Percentiles rank a stretch among this genome's conserved stretches.
Conservation (phyloP, 164 flowering plant species). For the Dillenia suffruticosa region DNA sequence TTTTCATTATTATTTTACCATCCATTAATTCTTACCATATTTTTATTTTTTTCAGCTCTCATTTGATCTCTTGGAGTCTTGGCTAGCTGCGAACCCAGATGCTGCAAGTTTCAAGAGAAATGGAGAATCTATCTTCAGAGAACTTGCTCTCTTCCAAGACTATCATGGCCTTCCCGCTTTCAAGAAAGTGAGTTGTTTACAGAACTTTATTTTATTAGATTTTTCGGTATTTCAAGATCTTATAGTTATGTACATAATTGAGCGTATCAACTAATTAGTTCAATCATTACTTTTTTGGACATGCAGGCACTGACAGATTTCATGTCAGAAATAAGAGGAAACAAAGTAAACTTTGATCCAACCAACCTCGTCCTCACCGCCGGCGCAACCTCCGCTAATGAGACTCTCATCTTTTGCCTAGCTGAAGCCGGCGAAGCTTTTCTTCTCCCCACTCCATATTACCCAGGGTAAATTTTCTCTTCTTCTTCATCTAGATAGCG, state of each 20-base stretch:
- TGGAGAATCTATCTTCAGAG: constrained; percentile 59
- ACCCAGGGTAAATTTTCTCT: constrained; percentile 60
- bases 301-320: constrained; percentile 67
- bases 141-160: constrained; percentile 69
- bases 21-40: too few relatives aligned
- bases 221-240: not conserved
- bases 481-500: too few relatives aligned
- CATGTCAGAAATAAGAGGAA: constrained; percentile 68
- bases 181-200: constrained; percentile 39
- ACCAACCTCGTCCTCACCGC: constrained; percentile 71
- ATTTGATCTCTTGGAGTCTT: constrained; percentile 59
- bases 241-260: not conserved
- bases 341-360: constrained; percentile 63
- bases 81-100: constrained; percentile 60
- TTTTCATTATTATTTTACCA: not conserved
- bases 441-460: constrained; percentile 89
- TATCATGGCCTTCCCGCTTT: constrained; percentile 62
- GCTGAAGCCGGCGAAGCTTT: constrained; percentile 81
- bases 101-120: constrained; percentile 45
- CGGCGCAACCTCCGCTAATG: constrained; percentile 90
- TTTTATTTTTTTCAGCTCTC: constrained; percentile 41
- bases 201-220: not conserved
- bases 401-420: constrained; percentile 80
- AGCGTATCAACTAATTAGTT: not conserved
- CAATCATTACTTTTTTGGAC: not conserved